phyloP scores from a whole-genome alignment of 192 early-diverging fungal species.

The Podochytrium sp. region DNA sequence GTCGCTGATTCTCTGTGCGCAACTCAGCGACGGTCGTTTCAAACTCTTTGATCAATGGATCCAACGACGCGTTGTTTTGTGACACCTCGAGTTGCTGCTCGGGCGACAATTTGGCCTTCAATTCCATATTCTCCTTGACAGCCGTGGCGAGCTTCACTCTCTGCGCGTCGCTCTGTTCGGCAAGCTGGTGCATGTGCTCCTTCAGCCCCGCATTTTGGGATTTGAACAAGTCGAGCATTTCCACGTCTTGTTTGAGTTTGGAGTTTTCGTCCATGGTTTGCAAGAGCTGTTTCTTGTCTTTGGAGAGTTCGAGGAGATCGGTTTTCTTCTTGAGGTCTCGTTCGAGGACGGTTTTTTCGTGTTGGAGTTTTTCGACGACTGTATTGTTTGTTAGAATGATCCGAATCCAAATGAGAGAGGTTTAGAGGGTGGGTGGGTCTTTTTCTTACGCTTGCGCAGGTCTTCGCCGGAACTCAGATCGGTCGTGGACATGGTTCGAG shows the following conservation, averaged over 20 bases:
- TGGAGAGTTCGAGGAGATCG: constrained; percentile 37
- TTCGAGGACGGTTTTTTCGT: constrained; percentile 26
- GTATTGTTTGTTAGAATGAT: constrained; percentile 5
- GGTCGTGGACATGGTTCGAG: no score
- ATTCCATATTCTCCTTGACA: constrained; percentile 20
- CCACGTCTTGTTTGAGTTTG: constrained; percentile 38
- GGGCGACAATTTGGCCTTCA: constrained; percentile 8
- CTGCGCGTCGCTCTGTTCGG: constrained; percentile 32
- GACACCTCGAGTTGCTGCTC: background rate
- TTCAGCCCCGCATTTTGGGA: constrained; percentile 46
- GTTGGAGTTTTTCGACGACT: constrained; percentile 23
- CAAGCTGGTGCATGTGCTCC: constrained; percentile 54
- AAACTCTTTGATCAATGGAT: constrained; percentile 20
- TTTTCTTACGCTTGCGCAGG: background rate
- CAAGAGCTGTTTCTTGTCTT: constrained; percentile 34
- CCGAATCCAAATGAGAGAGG: background rate
- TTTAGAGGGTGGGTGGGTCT: background rate
- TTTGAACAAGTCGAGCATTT: constrained; percentile 44
- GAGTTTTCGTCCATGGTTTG: constrained; percentile 37
- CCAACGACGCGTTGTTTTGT: background rate
- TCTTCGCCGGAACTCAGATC: no score
- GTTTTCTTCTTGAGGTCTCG: constrained; percentile 40
- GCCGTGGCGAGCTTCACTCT: constrained; percentile 25
- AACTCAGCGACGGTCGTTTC: constrained; percentile 32
- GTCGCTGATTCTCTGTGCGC: constrained; percentile 1